Evolutionary conservation across 2,329 filamentous ascomycete genomes (phyloP).

Genomic region (Phialophora expanda): DNA sequence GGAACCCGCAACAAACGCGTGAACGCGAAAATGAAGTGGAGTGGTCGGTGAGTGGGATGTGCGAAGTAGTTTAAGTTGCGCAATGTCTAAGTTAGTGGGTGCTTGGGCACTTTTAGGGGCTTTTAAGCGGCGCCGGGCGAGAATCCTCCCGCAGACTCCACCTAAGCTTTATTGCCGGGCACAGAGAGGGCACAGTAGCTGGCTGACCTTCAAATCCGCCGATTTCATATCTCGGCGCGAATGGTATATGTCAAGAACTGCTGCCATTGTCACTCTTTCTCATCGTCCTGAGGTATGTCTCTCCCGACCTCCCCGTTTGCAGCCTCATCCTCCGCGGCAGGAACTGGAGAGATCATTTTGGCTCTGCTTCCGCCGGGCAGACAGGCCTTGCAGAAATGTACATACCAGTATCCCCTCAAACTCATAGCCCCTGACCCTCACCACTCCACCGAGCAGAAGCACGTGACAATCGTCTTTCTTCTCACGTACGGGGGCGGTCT

Average conservation of each 20-base stretch:
- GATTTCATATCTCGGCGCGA: background rate
- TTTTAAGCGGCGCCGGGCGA: background rate
- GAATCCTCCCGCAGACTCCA: background rate
- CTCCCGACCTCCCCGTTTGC: slow-evolving; percentile 71
- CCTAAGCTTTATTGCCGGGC: background rate
- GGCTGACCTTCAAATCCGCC: no score
- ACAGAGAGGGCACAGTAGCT: background rate
- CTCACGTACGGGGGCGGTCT: slow-evolving; percentile 94
- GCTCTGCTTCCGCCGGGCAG: slow-evolving; percentile 72
- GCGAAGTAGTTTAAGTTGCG: background rate
- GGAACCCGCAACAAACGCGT: slow-evolving; percentile 25
- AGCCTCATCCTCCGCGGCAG: slow-evolving; percentile 72
- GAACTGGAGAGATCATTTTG: slow-evolving; percentile 77
- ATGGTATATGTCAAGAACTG: background rate
- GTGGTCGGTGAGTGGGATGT: background rate
- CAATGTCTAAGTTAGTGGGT: background rate
- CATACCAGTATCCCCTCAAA: slow-evolving; percentile 94
- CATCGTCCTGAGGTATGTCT: slow-evolving; percentile 29
- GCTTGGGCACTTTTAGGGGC: background rate
- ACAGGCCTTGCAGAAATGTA: slow-evolving; percentile 74
- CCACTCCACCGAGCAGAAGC: slow-evolving; percentile 58
- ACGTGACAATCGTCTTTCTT: slow-evolving; percentile 69
- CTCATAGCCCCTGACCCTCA: slow-evolving; percentile 79
- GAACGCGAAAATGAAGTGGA: slow-evolving; percentile 24
- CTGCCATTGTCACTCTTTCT: background rate